These are phyloP conservation scores for Trichophyton equinum DNA, from an alignment of 2,329 filamentous ascomycete genomes.

Conservation along the genomic window DNA sequence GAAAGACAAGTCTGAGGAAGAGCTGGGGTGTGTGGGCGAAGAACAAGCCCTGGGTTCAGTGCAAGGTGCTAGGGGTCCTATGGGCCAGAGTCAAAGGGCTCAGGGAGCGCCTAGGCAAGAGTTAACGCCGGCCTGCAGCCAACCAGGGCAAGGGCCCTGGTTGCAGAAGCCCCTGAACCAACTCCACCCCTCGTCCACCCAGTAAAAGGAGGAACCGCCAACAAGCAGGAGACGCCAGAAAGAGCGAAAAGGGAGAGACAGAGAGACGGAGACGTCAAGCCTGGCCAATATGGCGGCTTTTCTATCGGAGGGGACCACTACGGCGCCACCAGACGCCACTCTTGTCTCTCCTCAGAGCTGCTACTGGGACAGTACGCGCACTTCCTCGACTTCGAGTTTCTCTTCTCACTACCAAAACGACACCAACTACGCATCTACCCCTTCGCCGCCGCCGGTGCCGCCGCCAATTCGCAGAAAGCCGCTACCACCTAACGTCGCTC, in stretches of 20 bases:
- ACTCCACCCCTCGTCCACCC: background rate
- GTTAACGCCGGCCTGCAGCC: background rate
- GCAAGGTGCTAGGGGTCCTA: background rate
- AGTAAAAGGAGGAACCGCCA: background rate
- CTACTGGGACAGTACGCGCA: background rate
- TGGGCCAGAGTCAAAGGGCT: background rate
- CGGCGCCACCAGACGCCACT: background rate
- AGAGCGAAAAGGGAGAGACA: background rate
- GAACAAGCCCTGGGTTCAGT: too few species aligned
- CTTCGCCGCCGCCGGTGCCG: background rate
- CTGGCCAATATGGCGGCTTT: background rate
- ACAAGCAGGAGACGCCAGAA: too few species aligned
- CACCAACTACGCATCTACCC: background rate
- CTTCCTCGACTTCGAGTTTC: background rate
- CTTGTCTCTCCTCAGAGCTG: background rate
- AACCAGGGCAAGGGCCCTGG: background rate
- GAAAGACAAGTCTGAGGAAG: too few species aligned
- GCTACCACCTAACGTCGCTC: conserved; percentile 39
- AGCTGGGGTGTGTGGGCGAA: too few species aligned
- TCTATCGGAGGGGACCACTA: background rate
- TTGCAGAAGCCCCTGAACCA: background rate
- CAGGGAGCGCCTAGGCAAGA: background rate
- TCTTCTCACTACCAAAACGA: background rate
- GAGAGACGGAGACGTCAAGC: background rate
- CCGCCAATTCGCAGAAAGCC: conserved; percentile 42